phyloP scores from a whole-genome alignment of 2,329 filamentous ascomycete species.

The Claviceps maximensis region DNA sequence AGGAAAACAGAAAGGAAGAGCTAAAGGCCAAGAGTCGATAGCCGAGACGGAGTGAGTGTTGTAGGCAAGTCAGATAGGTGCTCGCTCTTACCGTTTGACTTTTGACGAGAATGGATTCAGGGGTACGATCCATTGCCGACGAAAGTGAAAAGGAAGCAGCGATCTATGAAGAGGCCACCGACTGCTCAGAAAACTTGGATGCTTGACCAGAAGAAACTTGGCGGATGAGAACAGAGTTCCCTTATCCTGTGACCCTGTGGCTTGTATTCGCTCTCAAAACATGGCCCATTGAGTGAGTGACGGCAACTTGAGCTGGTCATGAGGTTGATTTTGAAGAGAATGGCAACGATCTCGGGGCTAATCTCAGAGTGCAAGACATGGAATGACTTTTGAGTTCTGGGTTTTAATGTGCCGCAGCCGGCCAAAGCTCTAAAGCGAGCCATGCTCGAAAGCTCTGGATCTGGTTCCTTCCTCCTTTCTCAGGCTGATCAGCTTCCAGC shows the following conservation, averaged over 20 bases:
- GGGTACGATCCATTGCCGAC: neutral
- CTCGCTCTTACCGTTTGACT: conserved; percentile 6
- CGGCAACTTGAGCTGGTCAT: neutral
- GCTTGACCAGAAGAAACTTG: neutral
- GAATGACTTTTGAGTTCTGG: neutral
- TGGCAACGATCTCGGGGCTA: neutral
- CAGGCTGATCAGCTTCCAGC: neutral
- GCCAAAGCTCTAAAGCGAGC: neutral
- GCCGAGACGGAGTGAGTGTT: neutral
- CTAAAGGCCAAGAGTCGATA: neutral
- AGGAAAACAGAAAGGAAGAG: conserved; percentile 3
- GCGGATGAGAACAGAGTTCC: neutral
- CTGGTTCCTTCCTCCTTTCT: neutral
- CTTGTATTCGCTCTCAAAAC: neutral
- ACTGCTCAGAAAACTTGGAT: neutral
- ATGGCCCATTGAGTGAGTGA: neutral
- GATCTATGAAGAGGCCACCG: neutral
- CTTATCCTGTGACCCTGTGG: neutral
- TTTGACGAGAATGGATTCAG: neutral
- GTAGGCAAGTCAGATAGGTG: conserved; percentile 3
- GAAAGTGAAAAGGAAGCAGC: conserved; percentile 2
- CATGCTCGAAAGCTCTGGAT: neutral
- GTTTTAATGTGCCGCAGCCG: neutral
- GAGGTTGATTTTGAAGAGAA: neutral
- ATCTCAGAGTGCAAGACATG: neutral